Percentiles rank a stretch among this genome's conserved stretches.
These are phyloP conservation scores for Penicillium vulpinum DNA, from an alignment of 2,329 filamentous ascomycete genomes.

Conservation along the genomic window DNA sequence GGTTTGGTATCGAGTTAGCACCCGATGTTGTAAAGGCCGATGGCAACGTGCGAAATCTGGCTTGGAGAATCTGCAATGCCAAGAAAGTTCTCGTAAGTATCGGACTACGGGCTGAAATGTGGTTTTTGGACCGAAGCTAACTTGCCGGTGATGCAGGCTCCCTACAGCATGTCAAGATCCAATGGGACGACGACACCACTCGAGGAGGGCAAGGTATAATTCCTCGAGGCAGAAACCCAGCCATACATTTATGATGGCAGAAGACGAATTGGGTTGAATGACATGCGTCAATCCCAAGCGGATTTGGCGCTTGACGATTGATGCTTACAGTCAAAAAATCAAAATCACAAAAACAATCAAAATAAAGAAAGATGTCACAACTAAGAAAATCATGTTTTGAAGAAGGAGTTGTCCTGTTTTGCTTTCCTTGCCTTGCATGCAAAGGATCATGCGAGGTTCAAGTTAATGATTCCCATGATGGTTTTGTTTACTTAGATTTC, in stretches of 20 bases:
- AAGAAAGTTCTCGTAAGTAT: conserved; percentile 84
- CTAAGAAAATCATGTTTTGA: neutral
- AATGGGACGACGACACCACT: conserved; percentile 63
- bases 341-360: neutral
- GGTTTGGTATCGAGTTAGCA: conserved; percentile 91
- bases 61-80: conserved; percentile 92
- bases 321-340: neutral
- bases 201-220: conserved; percentile 27
- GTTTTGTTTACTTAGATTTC: conserved; percentile 12
- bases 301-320: neutral
- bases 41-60: conserved; percentile 83
- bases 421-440: neutral
- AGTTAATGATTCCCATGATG: conserved; percentile 6
- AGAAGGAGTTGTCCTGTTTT: conserved; percentile 1
- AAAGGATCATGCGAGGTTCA: neutral
- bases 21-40: conserved; percentile 90
- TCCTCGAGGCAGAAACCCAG: neutral
- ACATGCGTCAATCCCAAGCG: neutral
- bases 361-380: neutral
- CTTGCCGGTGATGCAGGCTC: conserved; percentile 52
- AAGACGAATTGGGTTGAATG: neutral
- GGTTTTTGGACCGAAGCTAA: conserved; percentile 6
- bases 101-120: neutral
- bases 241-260: neutral
- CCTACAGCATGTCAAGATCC: conserved; percentile 69